Evolutionary conservation across 1,139 yeast species (phyloP).

Genomic region (Hanseniaspora gamundiae): DNA sequence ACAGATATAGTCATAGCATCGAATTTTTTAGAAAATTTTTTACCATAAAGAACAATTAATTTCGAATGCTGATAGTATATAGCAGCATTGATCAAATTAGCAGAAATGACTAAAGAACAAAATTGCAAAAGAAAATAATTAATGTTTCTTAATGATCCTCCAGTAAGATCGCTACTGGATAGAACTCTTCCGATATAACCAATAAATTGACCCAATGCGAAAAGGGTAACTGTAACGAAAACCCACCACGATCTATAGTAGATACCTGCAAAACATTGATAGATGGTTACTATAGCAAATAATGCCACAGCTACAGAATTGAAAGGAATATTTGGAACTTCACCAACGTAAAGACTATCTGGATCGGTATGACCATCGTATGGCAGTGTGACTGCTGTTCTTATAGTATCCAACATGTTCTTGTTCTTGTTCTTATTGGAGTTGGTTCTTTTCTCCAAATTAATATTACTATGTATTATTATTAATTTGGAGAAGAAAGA

Average conservation of each 20-base stretch:
- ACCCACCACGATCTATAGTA: slow-evolving; percentile 65
- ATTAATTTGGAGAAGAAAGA: too few species aligned
- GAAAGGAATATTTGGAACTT: slow-evolving; percentile 2
- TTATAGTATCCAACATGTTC: too few species aligned
- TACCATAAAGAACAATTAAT: slow-evolving; percentile 57
- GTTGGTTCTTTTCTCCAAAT: too few species aligned
- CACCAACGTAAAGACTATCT: slow-evolving; percentile 13
- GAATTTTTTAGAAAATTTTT: slow-evolving; percentile 13
- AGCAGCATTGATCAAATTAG: slow-evolving; percentile 86
- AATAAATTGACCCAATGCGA: slow-evolving; percentile 48
- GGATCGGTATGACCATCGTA: neutral
- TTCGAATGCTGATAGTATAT: slow-evolving; percentile 69
- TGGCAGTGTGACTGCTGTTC: neutral
- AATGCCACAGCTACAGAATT: slow-evolving; percentile 21
- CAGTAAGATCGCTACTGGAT: slow-evolving; percentile 29
- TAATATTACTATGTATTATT: too few species aligned
- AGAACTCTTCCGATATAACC: slow-evolving; percentile 62
- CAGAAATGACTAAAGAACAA: slow-evolving; percentile 64
- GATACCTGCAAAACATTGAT: slow-evolving; percentile 32
- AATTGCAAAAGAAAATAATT: slow-evolving; percentile 52
- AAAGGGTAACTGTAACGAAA: slow-evolving; percentile 47
- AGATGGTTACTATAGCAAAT: slow-evolving; percentile 32
- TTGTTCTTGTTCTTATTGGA: too few species aligned
- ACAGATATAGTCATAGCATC: slow-evolving; percentile 28
- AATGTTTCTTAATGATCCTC: slow-evolving; percentile 12